A percentile compares a stretch with the other conserved stretches of the same genome.
These are phyloP conservation scores for Pilasporangium apinafurcum DNA, from an alignment of 352 stramenopile genomes.

Conservation along the genomic window DNA sequence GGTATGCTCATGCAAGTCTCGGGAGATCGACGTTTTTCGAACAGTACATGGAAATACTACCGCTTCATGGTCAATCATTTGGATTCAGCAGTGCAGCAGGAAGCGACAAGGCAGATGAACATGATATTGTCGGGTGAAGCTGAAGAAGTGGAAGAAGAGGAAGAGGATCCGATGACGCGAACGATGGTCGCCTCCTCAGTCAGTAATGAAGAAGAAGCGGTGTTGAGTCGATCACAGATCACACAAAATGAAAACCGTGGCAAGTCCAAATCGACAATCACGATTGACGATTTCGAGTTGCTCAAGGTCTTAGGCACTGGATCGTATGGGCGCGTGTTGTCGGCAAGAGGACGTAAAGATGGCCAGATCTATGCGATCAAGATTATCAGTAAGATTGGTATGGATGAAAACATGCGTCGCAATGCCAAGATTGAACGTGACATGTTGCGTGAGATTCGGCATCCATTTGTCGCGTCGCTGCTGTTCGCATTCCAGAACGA, in stretches of 20 bases:
- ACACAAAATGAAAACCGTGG: slow-evolving; percentile 22
- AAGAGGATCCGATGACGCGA: slow-evolving; percentile 48
- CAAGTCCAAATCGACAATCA: slow-evolving; percentile 73
- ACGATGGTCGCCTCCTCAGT: slow-evolving; percentile 58
- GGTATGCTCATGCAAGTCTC: slow-evolving; percentile 70
- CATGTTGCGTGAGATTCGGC: slow-evolving; percentile 91
- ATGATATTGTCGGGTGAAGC: slow-evolving; percentile 69
- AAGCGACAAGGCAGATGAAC: slow-evolving; percentile 42
- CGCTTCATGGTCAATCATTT: slow-evolving; percentile 80
- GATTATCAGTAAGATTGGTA: slow-evolving; percentile 87
- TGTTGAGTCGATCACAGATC: slow-evolving; percentile 18
- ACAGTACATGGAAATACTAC: slow-evolving; percentile 86
- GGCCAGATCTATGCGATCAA: slow-evolving; percentile 83
- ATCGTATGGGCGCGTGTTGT: slow-evolving; percentile 82
- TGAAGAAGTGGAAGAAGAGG: slow-evolving; percentile 69
- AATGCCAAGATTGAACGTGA: slow-evolving; percentile 91
- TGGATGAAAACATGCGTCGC: slow-evolving; percentile 74
- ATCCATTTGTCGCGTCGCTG: slow-evolving; percentile 97
- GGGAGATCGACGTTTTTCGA: slow-evolving; percentile 63
- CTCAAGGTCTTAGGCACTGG: slow-evolving; percentile 80
- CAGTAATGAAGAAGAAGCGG: slow-evolving; percentile 52
- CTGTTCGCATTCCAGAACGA: slow-evolving; percentile 97
- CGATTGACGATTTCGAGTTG: slow-evolving; percentile 85
- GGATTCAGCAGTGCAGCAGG: slow-evolving; percentile 37
- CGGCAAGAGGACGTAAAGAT: slow-evolving; percentile 48